phyloP scores from a whole-genome alignment of 805 yeast genomes.

The Wickerhamia fluorescens region DNA sequence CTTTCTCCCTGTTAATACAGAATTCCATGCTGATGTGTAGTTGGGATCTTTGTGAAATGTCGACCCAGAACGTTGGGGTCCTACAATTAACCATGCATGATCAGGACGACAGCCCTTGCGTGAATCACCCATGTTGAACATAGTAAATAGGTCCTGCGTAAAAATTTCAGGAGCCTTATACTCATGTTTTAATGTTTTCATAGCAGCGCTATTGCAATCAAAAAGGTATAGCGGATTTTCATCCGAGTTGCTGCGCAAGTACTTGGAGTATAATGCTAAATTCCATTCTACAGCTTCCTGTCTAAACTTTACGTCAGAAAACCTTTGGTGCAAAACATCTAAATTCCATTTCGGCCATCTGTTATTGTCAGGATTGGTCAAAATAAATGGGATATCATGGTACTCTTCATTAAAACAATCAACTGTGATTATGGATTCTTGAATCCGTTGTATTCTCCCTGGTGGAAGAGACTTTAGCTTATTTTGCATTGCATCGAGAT shows the following conservation, averaged over 20 bases:
- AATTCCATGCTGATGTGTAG: conserved; percentile 86
- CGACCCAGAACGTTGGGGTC: conserved; percentile 77
- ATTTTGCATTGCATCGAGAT: conserved; percentile 12
- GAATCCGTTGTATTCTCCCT: conserved; percentile 48
- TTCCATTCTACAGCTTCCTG: conserved; percentile 87
- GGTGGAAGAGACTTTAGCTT: conserved; percentile 14
- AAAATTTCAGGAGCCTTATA: conserved; percentile 51
- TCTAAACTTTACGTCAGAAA: conserved; percentile 58
- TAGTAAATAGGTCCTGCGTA: conserved; percentile 51
- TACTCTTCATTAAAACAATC: conserved; percentile 41
- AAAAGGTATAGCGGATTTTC: conserved; percentile 83
- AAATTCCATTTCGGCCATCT: conserved; percentile 69
- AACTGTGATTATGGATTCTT: conserved; percentile 35
- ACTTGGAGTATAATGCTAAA: conserved; percentile 51
- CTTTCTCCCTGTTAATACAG: conserved; percentile 65
- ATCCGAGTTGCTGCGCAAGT: conserved; percentile 56
- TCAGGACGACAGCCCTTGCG: conserved; percentile 63
- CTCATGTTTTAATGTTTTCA: conserved; percentile 46
- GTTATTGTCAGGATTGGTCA: conserved; percentile 21
- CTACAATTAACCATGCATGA: conserved; percentile 86
- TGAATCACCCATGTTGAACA: conserved; percentile 29
- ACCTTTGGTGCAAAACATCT: conserved; percentile 40
- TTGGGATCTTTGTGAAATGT: conserved; percentile 94
- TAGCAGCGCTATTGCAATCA: conserved; percentile 72
- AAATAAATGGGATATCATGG: conserved; percentile 59